phyloP scores from a whole-genome alignment of 768 basidiomycete species.

The Auriscalpium vulgare region DNA sequence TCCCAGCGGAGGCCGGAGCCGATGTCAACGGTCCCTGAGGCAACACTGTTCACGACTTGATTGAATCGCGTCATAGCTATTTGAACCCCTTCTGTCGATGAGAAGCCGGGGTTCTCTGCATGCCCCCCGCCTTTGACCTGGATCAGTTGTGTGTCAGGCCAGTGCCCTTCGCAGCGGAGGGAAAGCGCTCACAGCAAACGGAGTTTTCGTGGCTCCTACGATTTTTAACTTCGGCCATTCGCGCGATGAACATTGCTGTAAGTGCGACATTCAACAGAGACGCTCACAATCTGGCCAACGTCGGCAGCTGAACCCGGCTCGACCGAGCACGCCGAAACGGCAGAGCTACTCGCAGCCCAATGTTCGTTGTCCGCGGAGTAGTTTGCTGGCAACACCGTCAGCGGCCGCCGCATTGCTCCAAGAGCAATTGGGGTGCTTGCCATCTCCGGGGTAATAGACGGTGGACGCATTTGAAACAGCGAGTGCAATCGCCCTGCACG shows the following conservation, averaged over 20 bases:
- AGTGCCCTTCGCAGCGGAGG: neutral
- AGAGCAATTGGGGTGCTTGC: too few species aligned
- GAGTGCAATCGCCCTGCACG: too few species aligned
- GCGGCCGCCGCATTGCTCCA: too few species aligned
- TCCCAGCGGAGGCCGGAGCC: constrained; percentile 22
- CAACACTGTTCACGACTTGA: neutral
- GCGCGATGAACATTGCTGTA: neutral
- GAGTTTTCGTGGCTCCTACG: neutral
- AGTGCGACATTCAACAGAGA: neutral
- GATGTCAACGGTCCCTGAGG: constrained; percentile 7
- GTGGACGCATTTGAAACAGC: too few species aligned
- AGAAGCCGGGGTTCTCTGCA: constrained; percentile 16
- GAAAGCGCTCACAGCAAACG: too few species aligned
- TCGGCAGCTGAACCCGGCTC: constrained; percentile 15
- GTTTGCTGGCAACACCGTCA: neutral
- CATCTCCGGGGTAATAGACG: too few species aligned
- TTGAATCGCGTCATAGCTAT: constrained; percentile 19
- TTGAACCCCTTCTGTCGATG: constrained; percentile 20
- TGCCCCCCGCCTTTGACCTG: constrained; percentile 21
- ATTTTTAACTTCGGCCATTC: constrained; percentile 1
- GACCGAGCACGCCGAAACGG: constrained; percentile 12
- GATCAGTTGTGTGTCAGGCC: neutral
- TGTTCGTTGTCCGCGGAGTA: constrained; percentile 9
- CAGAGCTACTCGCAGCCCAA: constrained; percentile 3
- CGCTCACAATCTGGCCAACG: constrained; percentile 11